Base-by-base conservation (phyloP, 441 rosid species). In the Kokia cookei region DNA sequence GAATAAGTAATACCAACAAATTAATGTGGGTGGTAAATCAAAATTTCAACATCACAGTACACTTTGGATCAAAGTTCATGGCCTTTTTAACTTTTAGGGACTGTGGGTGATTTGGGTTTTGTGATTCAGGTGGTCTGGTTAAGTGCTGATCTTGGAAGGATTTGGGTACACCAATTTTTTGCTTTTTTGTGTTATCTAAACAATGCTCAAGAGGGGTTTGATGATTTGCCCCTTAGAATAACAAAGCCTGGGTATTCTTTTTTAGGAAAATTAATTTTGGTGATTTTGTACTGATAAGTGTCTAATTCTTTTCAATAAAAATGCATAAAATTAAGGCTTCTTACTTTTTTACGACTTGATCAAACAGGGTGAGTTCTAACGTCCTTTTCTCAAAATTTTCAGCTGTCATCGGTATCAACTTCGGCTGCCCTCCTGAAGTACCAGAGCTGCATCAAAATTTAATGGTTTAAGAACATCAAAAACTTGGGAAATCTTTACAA, bases 311-410 rank as follows among this genome's bases (percentile, higher is more conserved):
- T 57, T 57, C 61, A 57, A 57, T 22, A 57, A 57, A 57, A 12
- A 3, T 22, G 4, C 43, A 62, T 11, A 0, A 59, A 59, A 59
- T 27, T 55, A 55, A 55, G 22, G 14, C 13, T 19, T 55, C 14
- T 55, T 55, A 55, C 60, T 88, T 87, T 85, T 84, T 83, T 82
- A 90, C 83, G 53, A 87, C 78, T 22, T 88, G 87, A 35, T 80
- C 76, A 3, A 86, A 85, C 76, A 83, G 79, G 87, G 84, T 86
- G 55, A 87, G 87, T 62, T 85, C 82, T 71, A 86, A 84, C 17
- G 89, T 82, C 74, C 86, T 86, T 63, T 87, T 84, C 75, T 87
- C 86, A 83, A 90, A 80, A 74, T 89, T 89, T 77, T 87, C 86
- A 65, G 80, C 85, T 22, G 29, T 55, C 29, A 55, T 2, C 9